These are phyloP conservation scores for Metarhizium guizhouense DNA, from an alignment of 2,329 filamentous ascomycete genomes.

Conservation along the genomic window DNA sequence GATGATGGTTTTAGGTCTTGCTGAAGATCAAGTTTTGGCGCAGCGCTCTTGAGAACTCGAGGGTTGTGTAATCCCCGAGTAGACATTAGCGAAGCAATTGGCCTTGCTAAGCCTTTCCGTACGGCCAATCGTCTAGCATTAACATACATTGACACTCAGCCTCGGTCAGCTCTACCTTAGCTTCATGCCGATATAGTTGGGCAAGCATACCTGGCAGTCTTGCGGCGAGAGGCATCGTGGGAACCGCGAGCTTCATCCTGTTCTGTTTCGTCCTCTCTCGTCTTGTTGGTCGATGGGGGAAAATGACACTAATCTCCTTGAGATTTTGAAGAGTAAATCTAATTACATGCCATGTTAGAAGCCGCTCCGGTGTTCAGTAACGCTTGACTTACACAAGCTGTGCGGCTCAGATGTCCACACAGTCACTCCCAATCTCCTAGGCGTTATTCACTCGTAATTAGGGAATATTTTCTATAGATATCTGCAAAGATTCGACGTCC, in stretches of 20 bases:
- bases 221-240: too few species aligned
- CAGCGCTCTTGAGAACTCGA: background rate
- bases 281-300: too few species aligned
- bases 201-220: too few species aligned
- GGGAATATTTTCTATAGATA: background rate
- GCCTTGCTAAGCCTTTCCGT: background rate
- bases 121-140: background rate
- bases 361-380: background rate
- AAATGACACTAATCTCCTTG: too few species aligned
- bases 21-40: background rate
- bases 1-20: background rate
- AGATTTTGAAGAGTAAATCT: too few species aligned
- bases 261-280: too few species aligned
- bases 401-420: background rate
- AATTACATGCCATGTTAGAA: too few species aligned
- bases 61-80: background rate
- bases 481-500: background rate
- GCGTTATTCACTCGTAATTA: too few species aligned
- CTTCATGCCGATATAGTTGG: too few species aligned
- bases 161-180: too few species aligned
- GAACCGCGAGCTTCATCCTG: too few species aligned
- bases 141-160: background rate
- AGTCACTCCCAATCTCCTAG: too few species aligned
- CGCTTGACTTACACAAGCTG: background rate
- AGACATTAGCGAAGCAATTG: background rate